Conservation (phyloP, 2,329 filamentous ascomycete species). For the Colletotrichum sp. region DNA sequence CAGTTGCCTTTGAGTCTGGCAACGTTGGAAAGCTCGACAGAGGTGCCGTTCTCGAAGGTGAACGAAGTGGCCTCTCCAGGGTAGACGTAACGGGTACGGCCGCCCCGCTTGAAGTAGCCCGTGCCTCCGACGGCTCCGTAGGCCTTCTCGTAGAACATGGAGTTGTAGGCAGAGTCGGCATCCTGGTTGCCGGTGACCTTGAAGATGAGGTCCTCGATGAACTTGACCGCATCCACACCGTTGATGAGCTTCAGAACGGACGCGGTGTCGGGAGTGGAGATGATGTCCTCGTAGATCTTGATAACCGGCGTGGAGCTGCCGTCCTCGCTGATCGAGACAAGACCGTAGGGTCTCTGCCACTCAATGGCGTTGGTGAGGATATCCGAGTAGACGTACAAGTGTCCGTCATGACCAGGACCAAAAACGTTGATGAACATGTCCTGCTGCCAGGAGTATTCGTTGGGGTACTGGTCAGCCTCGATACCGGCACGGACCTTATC, state of each 20-base stretch:
- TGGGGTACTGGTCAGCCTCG: conserved; percentile 35
- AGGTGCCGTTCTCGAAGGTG: conserved; percentile 40
- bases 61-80: conserved; percentile 36
- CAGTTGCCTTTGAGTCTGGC: conserved; percentile 33
- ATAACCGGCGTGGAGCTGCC: conserved; percentile 44
- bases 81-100: conserved; percentile 30
- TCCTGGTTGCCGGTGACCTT: conserved; percentile 26
- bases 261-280: conserved; percentile 27
- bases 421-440: conserved; percentile 42
- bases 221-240: conserved; percentile 26
- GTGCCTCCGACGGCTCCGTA: conserved; percentile 9
- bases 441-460: conserved; percentile 44
- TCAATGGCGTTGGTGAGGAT: conserved; percentile 40
- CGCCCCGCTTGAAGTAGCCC: conserved; percentile 34
- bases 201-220: conserved; percentile 23
- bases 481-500: conserved; percentile 35
- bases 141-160: conserved; percentile 37
- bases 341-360: conserved; percentile 36
- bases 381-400: conserved; percentile 45
- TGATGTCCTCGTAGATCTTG: conserved; percentile 47
- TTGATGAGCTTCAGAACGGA: conserved; percentile 28
- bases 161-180: conserved; percentile 38
- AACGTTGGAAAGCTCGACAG: conserved; percentile 29
- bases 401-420: conserved; percentile 43
- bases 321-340: conserved; percentile 45